Evolutionary conservation across 148 eudicot genomes (phyloP).

Genomic region (Linanthus parryae): DNA sequence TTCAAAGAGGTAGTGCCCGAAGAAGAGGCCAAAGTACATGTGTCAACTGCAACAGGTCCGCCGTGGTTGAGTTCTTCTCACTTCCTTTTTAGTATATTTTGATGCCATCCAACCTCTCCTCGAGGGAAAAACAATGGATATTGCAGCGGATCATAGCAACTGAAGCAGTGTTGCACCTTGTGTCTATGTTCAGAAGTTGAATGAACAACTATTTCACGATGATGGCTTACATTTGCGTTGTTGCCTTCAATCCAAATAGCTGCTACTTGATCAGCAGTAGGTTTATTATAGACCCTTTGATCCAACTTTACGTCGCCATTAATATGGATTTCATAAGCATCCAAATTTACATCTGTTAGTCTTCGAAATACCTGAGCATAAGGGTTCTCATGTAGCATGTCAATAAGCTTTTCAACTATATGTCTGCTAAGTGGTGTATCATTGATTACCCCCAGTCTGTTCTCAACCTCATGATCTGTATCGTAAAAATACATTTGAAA

Average conservation of each 20-base stretch:
- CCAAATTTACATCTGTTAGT: neutral
- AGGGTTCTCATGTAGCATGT: neutral
- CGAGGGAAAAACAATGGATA: neutral
- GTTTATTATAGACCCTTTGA: neutral
- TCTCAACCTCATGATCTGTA: neutral
- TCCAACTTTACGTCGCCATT: neutral
- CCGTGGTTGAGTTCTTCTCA: neutral
- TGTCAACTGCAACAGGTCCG: too few species aligned
- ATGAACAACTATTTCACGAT: neutral
- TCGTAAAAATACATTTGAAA: constrained; percentile 1
- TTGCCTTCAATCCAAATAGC: constrained; percentile 4
- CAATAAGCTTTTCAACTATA: neutral
- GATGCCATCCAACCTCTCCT: constrained; percentile 5
- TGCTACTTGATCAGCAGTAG: neutral
- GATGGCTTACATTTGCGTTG: neutral
- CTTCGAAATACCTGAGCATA: constrained; percentile 1
- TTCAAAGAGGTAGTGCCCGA: too few species aligned
- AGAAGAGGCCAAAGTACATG: too few species aligned
- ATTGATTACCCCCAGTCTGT: neutral
- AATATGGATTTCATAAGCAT: neutral
- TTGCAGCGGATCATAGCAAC: constrained; percentile 5
- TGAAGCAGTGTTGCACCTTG: neutral
- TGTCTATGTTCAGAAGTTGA: neutral
- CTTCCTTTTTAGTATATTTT: neutral
- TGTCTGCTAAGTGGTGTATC: neutral